Base-by-base conservation (phyloP, 192 early-diverging fungal genomes). In the Helicostylum pulchrum region DNA sequence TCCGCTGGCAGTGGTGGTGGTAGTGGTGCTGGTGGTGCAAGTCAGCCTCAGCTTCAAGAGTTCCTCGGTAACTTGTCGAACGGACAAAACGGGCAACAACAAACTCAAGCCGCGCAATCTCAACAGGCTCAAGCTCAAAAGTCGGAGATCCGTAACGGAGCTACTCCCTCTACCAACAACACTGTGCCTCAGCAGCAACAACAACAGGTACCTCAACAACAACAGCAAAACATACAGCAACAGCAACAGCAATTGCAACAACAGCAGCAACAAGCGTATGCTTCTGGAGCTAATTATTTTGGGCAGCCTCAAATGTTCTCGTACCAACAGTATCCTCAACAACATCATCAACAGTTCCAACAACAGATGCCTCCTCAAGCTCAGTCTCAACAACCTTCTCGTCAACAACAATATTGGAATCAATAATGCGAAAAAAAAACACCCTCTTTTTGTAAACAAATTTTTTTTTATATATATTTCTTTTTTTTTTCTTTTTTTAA, bases 271-370 rank as follows among this genome's bases (percentile, higher is more conserved):
- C 48, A 36, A 14, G 44, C 14, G 19, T 20, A 63, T 19, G 44
- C 30, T 57, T 67, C 49, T 30, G 49, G 42, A 30, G 42, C 15
- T 44, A 71, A 50, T 15, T 71, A 71, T 47, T 66, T 66, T 42
- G 63, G 63, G 8, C 70, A 71, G 26, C 70, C 56, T 31, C 77
- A 76, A 45, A 80, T 80, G 73, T 78, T 80, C 67, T 80, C 79
- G 30, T 74, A 57, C 62, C 75, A 80, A 53, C 79, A 80, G 66
- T 77, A 80, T 34, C 75, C 68, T n/a, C 77, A 67, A 63, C 77
- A 76, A n/a, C 72, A 77, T 32, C 76, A 77, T 31, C 67, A 59
- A 6, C 72, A 71, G 26, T 71, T 66, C 23, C 68, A 51, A 45
- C 77, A 74, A 20, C 66, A 68, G 1, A 62, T 65, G 53, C 76